Evolutionary conservation across 2,329 filamentous ascomycete species (phyloP), one percentile per base, ranked within the genome.

Genomic region (Penicillium crustosum): DNA sequence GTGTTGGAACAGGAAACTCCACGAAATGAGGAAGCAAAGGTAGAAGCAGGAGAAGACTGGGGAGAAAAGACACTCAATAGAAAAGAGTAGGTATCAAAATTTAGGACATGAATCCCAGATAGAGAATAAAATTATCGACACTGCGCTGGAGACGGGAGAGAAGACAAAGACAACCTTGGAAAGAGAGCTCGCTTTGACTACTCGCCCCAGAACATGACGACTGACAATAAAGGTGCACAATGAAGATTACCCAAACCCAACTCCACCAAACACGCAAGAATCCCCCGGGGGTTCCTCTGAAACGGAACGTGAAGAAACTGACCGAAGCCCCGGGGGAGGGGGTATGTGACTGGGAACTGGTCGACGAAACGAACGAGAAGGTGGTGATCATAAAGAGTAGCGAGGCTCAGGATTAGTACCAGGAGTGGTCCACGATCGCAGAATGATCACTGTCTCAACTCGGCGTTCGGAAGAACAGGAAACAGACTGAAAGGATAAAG

Each of bases 261-360:
- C 55, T 57, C 55, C 49, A 42, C 35, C 29, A 45, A 57, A 53
- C 36, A 57, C 55, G 55, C 55, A 48, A 53, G 29, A 31, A 48
- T 23, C 27, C 35, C 49, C 55, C 29, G 27, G 42, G n/a, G 15
- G 3, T 29, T 7, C 33, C 13, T 27, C 21, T 27, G 8, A 33
- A 36, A 54, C 27, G 17, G 36, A 21, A 47, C 15, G 19, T 39
- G 55, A 33, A 31, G 23, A 41, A 35, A 42, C 23, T 23, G 31
- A 39, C 23, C 25, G 21, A 27, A 49, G 8, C 38, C 52, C 52
- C 17, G 35, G 43, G 29, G 49, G 17, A 38, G 13, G 43, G 55
- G 49, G 49, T 57, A 57, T 57, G 55, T 53, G 49, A 25, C 49
- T 48, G 42, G 36, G 19, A 27, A 45, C 55, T 41, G 49, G 36